Conservation (phyloP, 345 rosid genomes). For the Rhizophora mangle region DNA sequence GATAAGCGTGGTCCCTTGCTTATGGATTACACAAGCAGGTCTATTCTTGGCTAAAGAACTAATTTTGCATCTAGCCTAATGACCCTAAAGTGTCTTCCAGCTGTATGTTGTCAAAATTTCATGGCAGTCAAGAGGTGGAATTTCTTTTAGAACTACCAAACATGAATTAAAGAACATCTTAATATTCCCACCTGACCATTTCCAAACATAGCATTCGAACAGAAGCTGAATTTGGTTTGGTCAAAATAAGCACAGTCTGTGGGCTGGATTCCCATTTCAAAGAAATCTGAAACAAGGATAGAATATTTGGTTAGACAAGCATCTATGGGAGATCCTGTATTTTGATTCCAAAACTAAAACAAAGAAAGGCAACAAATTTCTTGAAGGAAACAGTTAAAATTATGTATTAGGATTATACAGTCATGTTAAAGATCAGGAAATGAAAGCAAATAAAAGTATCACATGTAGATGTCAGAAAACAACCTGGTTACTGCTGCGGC, state of each 20-base stretch:
- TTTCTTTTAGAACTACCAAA: too few species aligned
- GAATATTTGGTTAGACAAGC: conserved; percentile 22
- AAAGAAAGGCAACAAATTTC: too few species aligned
- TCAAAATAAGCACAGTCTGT: conserved; percentile 81
- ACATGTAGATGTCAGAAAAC: conserved; percentile 4
- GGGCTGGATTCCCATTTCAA: conserved; percentile 91
- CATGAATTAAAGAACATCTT: not conserved
- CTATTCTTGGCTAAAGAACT: too few species aligned
- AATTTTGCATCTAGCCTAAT: too few species aligned
- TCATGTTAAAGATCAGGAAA: not conserved
- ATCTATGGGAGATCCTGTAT: not conserved
- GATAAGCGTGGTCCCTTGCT: too few species aligned
- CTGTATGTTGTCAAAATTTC: too few species aligned
- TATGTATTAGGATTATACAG: not conserved
- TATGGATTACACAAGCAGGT: too few species aligned
- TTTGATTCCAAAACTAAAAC: too few species aligned
- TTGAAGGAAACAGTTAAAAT: too few species aligned
- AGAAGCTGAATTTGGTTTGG: conserved; percentile 84
- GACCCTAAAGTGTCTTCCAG: too few species aligned
- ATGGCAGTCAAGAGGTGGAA: too few species aligned
- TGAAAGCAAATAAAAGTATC: not conserved
- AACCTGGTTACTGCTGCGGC: conserved; percentile 94
- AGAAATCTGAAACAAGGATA: conserved; percentile 63
- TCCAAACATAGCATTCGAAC: conserved; percentile 71
- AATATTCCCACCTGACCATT: conserved; percentile 72